Base-by-base conservation (phyloP, 2,329 filamentous ascomycete genomes). In the Ceratocystis destructans region DNA sequence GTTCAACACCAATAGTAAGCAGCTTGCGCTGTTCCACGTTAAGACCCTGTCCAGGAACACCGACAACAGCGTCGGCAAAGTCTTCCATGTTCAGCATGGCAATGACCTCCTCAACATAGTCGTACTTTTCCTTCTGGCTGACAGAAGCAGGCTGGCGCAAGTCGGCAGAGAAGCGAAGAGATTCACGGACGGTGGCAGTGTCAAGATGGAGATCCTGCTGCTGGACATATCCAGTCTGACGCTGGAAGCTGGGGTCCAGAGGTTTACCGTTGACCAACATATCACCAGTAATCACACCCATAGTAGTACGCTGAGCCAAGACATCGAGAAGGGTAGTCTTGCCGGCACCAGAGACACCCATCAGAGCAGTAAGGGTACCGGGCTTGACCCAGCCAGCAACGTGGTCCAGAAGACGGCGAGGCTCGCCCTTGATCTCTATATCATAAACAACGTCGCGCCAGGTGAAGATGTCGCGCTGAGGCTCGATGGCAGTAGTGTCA, bases 331-430 rank as follows among this genome's bases (percentile, higher is more conserved):
- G 73, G 0, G 77, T 79, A 1, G 77, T 79, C 70, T 79, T 79
- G 0, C 77, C 77, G 0, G 77, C 77, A 31, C 77, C 77, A 25
- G 72, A 83, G 0, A 85, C 83, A 50, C 86, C 83, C 83, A 86
- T 86, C 5, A 95, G 79, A 1, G 90, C 90, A 2, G 90, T 96
- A 44, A 95, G 77, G 1, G 89, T 95, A 37, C 91, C 91, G 0
- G 91, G 91, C 74, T 92, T 92, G 66, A 96, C 89, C 88, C 89
- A 96, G 5, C 91, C 91, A 70, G 89, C 84, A 1, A 96, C 88
- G 66, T 91, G 78, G 70, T 96, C 86, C 64, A 96, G 76, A 68
- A 96, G 73, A 20, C 87, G 82, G n/a, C 89, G 83, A 0, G 80
- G 76, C 69, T 89, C 83, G 1, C 80, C 80, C 76, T 94, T 94